A percentile compares a stretch with the other conserved stretches of the same genome.
Conservation (phyloP, 805 yeast genomes). For the Wickerhamomyces chaumierensis region DNA sequence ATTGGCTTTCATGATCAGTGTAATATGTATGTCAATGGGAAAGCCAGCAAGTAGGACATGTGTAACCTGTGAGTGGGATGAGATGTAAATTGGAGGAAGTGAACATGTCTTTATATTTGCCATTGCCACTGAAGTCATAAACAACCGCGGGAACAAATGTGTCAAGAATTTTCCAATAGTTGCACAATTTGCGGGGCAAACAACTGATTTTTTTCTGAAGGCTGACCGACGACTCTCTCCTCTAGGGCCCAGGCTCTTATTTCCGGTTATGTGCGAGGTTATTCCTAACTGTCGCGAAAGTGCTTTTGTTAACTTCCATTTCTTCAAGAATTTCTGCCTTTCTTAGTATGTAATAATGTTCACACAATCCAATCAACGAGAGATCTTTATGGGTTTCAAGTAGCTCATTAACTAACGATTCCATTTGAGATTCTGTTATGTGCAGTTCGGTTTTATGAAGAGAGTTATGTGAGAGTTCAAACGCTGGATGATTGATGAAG, state of each 20-base stretch:
- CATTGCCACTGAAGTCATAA: background rate
- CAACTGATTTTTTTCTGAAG: no score
- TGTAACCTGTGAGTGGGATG: no score
- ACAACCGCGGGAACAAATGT: background rate
- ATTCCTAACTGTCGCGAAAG: conserved; percentile 3
- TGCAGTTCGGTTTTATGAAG: conserved; percentile 5
- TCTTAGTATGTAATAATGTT: conserved; percentile 10
- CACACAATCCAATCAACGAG: conserved; percentile 13
- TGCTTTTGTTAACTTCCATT: conserved; percentile 4
- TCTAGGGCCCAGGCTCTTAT: no score
- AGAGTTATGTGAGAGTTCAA: conserved; percentile 15
- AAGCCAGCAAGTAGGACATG: no score
- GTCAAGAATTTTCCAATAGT: no score
- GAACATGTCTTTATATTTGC: no score
- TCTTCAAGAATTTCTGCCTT: conserved; percentile 7
- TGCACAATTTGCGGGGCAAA: no score
- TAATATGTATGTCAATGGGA: background rate
- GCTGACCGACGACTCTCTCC: no score
- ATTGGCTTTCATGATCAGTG: background rate
- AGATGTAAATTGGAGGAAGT: no score
- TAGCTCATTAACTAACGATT: conserved; percentile 3
- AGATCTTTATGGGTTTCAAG: conserved; percentile 3
- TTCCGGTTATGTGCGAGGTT: background rate
- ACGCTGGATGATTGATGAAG: conserved; percentile 13
- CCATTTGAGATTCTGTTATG: conserved; percentile 4